Base-by-base conservation (phyloP, 2,329 filamentous ascomycete species). In the Botrytis fragariae region DNA sequence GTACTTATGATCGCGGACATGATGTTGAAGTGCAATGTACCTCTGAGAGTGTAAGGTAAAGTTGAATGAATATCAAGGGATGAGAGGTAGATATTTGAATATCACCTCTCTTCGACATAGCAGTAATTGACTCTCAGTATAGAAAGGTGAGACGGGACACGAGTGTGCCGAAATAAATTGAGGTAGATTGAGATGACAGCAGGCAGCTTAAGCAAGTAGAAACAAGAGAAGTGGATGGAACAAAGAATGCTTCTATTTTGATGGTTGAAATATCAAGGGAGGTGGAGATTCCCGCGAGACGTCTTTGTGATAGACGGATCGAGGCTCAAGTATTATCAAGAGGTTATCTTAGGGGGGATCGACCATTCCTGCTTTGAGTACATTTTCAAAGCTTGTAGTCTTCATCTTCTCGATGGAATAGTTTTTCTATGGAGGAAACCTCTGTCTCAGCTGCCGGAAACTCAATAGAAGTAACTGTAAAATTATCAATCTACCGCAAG, bases 1-100 rank as follows among this genome's bases (percentile, higher is more conserved):
- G 25, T 69, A 18, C 35, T 57, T 39, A 69, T 57, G 37, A 69
- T 69, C 29, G 39, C 44, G 29, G 60, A 42, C 57, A 61, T 71
- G 32, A 61, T 62, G 57, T 12, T 29, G 25, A 25, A 29, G 32
- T 48, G 42, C 3, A 25, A 71, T 62, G 48, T 22, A 16, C 20
- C 39, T 51, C 54, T 51, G 37, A 20, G 22, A 44, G n/a, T 44
- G 10, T 4, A n/a, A 35, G n/a, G 10, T 25, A 57, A 37, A 64
- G 57, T 48, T 35, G 39, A 35, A 2, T 20, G 10, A 22, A 25
- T 18, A n/a, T 18, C 3, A 35, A 35, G 57, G 37, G 20, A 35
- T 71, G 54, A 35, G 54, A 71, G 32, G 39, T 51, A 71, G 32
- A 61, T 71, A 51, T 39, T 25, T 16, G 25, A 63, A 22, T 42